A percentile compares a stretch with the other conserved stretches of the same genome.
Conservation (phyloP, 352 stramenopile species). For the Phytopythium montanum region DNA sequence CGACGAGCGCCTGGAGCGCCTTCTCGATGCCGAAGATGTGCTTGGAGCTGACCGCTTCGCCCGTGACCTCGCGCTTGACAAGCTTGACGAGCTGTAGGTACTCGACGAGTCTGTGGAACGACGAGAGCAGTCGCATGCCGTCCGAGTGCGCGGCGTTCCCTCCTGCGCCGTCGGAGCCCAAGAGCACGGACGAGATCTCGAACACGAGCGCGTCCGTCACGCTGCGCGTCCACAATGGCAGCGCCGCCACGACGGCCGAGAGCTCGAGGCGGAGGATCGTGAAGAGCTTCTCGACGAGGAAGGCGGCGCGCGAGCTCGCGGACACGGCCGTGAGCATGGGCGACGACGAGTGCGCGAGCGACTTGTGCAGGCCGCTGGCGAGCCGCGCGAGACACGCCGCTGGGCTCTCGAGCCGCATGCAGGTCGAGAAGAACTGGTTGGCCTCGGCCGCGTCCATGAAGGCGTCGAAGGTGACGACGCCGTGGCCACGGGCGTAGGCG, state of each 20-base stretch:
- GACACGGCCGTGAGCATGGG: constrained; percentile 27
- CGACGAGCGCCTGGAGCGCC: constrained; percentile 44
- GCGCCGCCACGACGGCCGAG: constrained; percentile 18
- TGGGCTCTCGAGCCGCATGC: constrained; percentile 74
- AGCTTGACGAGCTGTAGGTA: constrained; percentile 44
- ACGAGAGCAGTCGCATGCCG: constrained; percentile 48
- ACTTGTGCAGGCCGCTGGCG: constrained; percentile 7
- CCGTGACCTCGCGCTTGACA: constrained; percentile 50
- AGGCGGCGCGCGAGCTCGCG: constrained; percentile 44
- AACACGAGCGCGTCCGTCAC: constrained; percentile 45
- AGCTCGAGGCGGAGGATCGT: constrained; percentile 50
- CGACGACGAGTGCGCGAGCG: neutral
- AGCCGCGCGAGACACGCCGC: constrained; percentile 40
- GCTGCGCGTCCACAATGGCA: constrained; percentile 59
- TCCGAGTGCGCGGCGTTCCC: constrained; percentile 26
- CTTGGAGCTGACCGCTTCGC: constrained; percentile 50
- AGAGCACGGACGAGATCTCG: constrained; percentile 47
- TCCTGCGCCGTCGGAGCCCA: constrained; percentile 27
- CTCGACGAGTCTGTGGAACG: constrained; percentile 59
- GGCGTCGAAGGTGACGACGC: constrained; percentile 83
- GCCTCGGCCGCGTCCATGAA: constrained; percentile 86
- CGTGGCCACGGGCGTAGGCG: constrained; percentile 60
- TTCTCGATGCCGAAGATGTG: constrained; percentile 63
- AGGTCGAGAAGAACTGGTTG: constrained; percentile 85
- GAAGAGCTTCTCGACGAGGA: constrained; percentile 52